phyloP scores from a whole-genome alignment of 805 yeast genomes.

The Starmerella riodocensis region DNA sequence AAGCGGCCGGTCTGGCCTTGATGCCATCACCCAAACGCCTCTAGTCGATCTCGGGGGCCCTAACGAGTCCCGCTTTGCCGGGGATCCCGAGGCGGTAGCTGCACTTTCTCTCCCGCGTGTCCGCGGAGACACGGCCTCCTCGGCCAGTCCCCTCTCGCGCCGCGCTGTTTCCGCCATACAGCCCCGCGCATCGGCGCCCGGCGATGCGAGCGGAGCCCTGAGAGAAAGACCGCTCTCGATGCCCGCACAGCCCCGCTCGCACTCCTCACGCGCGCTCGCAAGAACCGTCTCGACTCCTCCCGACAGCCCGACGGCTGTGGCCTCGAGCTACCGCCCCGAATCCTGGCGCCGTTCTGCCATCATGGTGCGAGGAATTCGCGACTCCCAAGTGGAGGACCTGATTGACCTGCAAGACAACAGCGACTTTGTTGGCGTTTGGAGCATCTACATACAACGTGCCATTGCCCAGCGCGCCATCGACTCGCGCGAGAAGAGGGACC shows the following conservation, averaged over 20 bases:
- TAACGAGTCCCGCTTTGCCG: too few species aligned
- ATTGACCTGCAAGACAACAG: conserved; percentile 23
- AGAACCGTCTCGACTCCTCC: neutral
- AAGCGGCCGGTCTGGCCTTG: neutral
- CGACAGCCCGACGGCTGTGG: conserved; percentile 15
- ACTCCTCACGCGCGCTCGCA: neutral
- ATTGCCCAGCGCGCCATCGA: conserved; percentile 25
- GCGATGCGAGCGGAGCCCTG: too few species aligned
- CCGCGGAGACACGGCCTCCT: too few species aligned
- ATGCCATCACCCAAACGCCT: conserved; percentile 7
- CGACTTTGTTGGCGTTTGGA: conserved; percentile 26
- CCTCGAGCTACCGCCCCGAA: conserved; percentile 16
- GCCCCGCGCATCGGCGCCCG: too few species aligned
- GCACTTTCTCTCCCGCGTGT: too few species aligned
- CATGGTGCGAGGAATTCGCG: conserved; percentile 3
- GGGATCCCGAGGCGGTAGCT: too few species aligned
- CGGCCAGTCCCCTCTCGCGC: too few species aligned
- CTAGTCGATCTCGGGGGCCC: too few species aligned
- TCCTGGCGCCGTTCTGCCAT: conserved; percentile 17
- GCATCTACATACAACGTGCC: conserved; percentile 24
- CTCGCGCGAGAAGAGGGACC: conserved; percentile 6
- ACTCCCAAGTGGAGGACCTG: neutral
- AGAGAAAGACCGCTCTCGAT: neutral
- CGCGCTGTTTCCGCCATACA: too few species aligned
- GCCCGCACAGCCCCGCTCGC: neutral